A percentile compares a stretch with the other conserved stretches of the same genome.
Conservation (phyloP, 371 early-diverging fungal species). For the Mucor irregularis region DNA sequence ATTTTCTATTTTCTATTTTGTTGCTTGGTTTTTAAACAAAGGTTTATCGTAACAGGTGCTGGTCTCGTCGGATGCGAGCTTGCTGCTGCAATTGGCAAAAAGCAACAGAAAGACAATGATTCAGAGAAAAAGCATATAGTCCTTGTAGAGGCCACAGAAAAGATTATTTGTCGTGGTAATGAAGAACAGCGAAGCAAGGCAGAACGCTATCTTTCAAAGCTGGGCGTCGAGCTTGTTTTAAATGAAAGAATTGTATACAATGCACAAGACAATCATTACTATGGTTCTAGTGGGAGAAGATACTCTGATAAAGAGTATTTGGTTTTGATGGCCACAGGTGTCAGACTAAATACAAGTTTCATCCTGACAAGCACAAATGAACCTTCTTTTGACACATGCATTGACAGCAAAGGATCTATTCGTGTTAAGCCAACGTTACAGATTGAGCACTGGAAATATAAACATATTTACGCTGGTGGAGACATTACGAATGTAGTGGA, state of each 20-base stretch:
- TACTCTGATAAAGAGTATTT: conserved; percentile 35
- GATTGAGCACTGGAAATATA: conserved; percentile 55
- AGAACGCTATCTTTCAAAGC: conserved; percentile 42
- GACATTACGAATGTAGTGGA: conserved; percentile 64
- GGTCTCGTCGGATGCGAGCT: conserved; percentile 71
- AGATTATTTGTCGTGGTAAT: conserved; percentile 38
- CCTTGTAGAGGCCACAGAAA: conserved; percentile 49
- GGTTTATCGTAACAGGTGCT: conserved; percentile 47
- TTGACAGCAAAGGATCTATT: conserved; percentile 44
- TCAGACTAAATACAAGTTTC: conserved; percentile 34
- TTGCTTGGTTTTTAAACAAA: neutral
- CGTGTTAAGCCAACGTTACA: conserved; percentile 64
- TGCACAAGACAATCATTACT: conserved; percentile 22
- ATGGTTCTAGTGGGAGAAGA: conserved; percentile 27
- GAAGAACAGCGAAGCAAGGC: conserved; percentile 47
- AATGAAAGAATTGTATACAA: conserved; percentile 45
- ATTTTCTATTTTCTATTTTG: neutral
- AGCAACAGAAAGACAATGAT: conserved; percentile 26
- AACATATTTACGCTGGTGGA: conserved; percentile 69
- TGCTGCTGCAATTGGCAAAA: conserved; percentile 56
- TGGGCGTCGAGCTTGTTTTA: conserved; percentile 66
- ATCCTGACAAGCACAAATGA: conserved; percentile 22
- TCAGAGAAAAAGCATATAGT: conserved; percentile 54
- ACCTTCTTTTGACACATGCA: conserved; percentile 25
- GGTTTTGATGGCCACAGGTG: conserved; percentile 46